Percentiles rank a stretch among this genome's conserved stretches.
These are phyloP conservation scores for Magnaporthales sp. DNA, from an alignment of 2,329 filamentous ascomycete genomes.

Conservation along the genomic window DNA sequence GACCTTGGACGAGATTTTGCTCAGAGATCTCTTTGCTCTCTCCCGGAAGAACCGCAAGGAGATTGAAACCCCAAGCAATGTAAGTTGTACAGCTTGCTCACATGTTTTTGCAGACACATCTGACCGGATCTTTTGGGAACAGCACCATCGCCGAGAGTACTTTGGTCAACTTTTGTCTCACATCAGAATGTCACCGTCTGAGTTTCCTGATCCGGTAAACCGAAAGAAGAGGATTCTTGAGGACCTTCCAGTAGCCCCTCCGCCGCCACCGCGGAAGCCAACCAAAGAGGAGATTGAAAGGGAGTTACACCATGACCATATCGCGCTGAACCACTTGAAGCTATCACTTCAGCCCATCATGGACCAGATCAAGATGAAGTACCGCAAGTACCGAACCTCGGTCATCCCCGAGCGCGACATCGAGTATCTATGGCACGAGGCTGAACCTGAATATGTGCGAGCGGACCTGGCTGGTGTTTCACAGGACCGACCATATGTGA, in stretches of 20 bases:
- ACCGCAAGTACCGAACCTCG: slow-evolving; percentile 78
- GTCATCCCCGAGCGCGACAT: slow-evolving; percentile 68
- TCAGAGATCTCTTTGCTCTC: slow-evolving; percentile 77
- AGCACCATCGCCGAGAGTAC: slow-evolving; percentile 64
- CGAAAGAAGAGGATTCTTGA: slow-evolving; percentile 82
- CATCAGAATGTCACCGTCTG: slow-evolving; percentile 66
- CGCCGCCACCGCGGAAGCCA: slow-evolving; percentile 55
- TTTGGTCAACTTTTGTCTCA: slow-evolving; percentile 69
- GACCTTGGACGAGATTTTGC: slow-evolving; percentile 52
- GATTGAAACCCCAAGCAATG: slow-evolving; percentile 57
- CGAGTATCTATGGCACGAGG: slow-evolving; percentile 75
- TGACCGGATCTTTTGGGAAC: slow-evolving; percentile 1
- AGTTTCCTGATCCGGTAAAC: slow-evolving; percentile 80
- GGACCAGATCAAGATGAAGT: slow-evolving; percentile 85
- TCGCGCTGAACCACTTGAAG: slow-evolving; percentile 80
- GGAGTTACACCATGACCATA: slow-evolving; percentile 73
- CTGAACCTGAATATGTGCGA: slow-evolving; percentile 62
- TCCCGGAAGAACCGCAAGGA: slow-evolving; percentile 69
- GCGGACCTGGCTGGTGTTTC: slow-evolving; percentile 36
- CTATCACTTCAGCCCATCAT: slow-evolving; percentile 87
- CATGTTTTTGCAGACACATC: slow-evolving; percentile 17
- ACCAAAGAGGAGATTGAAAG: slow-evolving; percentile 74
- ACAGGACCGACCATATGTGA: slow-evolving; percentile 60
- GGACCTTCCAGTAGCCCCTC: slow-evolving; percentile 64
- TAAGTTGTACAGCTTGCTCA: slow-evolving; percentile 26